Conservation (phyloP, 2,329 filamentous ascomycete genomes). For the Penicillium palitans region DNA sequence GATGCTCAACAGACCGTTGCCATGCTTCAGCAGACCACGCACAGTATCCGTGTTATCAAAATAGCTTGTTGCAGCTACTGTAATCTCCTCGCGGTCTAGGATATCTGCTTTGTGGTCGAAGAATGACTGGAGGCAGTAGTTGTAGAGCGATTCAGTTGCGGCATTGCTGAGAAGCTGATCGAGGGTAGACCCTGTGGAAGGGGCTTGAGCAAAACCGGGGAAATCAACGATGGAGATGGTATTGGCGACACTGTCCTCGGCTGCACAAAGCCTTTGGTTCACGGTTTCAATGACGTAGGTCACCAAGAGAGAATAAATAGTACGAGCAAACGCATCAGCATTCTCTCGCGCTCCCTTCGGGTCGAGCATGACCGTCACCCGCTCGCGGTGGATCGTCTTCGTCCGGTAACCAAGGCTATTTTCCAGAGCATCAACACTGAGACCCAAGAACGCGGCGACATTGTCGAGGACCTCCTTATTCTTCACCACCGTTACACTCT, state of each 20-base stretch:
- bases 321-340: constrained; percentile 89
- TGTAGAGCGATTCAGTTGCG: constrained; percentile 87
- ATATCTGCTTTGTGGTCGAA: constrained; percentile 93
- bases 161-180: constrained; percentile 96
- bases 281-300: constrained; percentile 91
- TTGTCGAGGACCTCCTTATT: constrained; percentile 88
- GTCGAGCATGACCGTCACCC: constrained; percentile 98
- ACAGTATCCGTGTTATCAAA: constrained; percentile 97
- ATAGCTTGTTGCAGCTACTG: constrained; percentile 87
- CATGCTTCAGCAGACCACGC: constrained; percentile 83
- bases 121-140: constrained; percentile 90
- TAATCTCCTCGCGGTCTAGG: constrained; percentile 90
- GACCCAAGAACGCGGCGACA: constrained; percentile 90
- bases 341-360: constrained; percentile 85
- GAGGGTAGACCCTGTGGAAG: constrained; percentile 77
- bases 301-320: constrained; percentile 88
- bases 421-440: constrained; percentile 78
- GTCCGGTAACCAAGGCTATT: constrained; percentile 91
- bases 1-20: constrained; percentile 90
- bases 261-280: constrained; percentile 84
- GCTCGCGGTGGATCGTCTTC: constrained; percentile 91
- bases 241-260: constrained; percentile 86
- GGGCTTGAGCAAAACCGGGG: constrained; percentile 85
- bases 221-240: constrained; percentile 96
- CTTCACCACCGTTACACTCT: constrained; percentile 80